A percentile compares a stretch with the other conserved stretches of the same genome.
Conservation (phyloP, 768 basidiomycete genomes). For the Pleurotus giganteus region DNA sequence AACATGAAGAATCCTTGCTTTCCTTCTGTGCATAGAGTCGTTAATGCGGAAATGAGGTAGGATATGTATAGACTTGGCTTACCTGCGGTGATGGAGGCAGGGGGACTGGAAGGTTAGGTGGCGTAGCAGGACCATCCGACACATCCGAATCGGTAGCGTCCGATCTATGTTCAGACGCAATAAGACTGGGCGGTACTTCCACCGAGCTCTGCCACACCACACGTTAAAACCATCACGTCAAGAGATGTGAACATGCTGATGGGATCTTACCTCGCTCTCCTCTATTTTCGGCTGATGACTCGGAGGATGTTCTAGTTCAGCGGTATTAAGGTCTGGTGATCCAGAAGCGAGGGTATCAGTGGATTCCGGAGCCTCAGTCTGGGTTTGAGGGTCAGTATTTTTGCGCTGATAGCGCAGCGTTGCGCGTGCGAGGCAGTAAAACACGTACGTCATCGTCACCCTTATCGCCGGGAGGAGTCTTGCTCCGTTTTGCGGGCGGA, state of each 20-base stretch:
- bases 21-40: not conserved
- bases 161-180: not conserved
- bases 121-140: not conserved
- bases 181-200: conserved; percentile 8
- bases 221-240: no score
- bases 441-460: conserved; percentile 25
- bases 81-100: conserved; percentile 6
- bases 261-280: no score
- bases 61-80: not conserved
- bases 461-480: conserved; percentile 37
- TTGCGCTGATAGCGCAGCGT: not conserved
- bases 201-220: no score
- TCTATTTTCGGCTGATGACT: no score
- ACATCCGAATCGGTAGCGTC: not conserved
- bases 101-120: not conserved
- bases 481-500: conserved; percentile 37
- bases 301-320: not conserved
- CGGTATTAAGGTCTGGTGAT: not conserved
- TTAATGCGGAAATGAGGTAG: not conserved
- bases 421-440: not conserved
- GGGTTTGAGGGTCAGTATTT: not conserved
- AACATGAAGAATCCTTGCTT: not conserved
- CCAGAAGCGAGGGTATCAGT: not conserved
- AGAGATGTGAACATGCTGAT: no score
- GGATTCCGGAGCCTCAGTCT: not conserved